Evolutionary conservation across 768 basidiomycete genomes (phyloP), one percentile per base, ranked within the genome.

Genomic region (Rhodosporidiobolus sp.): DNA sequence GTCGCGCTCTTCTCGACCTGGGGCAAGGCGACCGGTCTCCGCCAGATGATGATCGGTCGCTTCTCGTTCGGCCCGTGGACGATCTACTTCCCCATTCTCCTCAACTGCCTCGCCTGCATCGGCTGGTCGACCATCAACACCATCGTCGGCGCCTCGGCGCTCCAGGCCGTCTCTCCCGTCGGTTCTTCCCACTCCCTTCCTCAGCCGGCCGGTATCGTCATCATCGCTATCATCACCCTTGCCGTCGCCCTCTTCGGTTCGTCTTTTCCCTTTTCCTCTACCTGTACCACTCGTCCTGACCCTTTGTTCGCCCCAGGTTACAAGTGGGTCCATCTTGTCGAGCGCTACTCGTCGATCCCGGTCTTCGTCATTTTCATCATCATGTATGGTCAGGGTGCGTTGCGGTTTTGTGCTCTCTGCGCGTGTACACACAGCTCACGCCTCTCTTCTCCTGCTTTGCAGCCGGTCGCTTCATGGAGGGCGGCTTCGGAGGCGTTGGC

Each of bases 21-120:
- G 74, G 84, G 83, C 52, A 80, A 81, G 46, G 79, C 80, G 54
- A 82, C 80, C 67, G 84, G 82, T 52, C 80, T 84, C 12, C 81
- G 84, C 3, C 84, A 84, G 63, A 83, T 85, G 83, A 83, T 82
- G 17, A 73, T 80, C 35, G 80, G 83, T 38, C 80, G 84, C 16
- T 85, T 78, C 79, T 82, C 82, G 32, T 84, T 83, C 79, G 83
- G 83, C 14, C 55, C 70, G 14, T 38, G 64, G 60, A 65, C 67
- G 52, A 74, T 77, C 49, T 63, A 63, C 59, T 64, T 83, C 60
- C 82, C 81, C 46, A 79, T 81, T 46, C 56, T 82, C 11, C 50
- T 76, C 71, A 38, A 79, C 78, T 58, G 76, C 70, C 26, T 74
- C n/a, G 68, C 73, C 14, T 76, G 38, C 38, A 43, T 43, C 38